Base-by-base conservation (phyloP, 352 stramenopile species). In the Pythium guiyangense region DNA sequence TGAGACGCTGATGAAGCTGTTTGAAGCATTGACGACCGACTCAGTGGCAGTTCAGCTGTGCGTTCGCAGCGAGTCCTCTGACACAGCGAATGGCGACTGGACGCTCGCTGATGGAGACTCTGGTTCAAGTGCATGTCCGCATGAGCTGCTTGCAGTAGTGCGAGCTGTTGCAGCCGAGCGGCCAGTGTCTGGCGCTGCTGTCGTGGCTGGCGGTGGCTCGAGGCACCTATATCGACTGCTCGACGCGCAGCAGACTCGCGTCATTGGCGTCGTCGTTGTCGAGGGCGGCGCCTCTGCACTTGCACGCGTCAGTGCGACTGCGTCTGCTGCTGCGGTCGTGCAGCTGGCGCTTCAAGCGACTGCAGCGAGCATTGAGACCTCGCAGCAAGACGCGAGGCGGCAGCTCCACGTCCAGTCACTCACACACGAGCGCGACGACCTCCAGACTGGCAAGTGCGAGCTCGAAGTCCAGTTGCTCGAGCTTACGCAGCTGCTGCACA, bases 401-500 rank as follows among this genome's bases (percentile, higher is more conserved):
- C 27, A 39, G 3, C 14, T 18, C 31, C 25, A 59, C 49, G 20
- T 12, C 6, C 44, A 31, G 35, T 29, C 11, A 8, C 20, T 60
- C 4, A 15, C 15, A 0, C 6, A 35, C 9, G 52, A 64, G 22
- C 46, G 45, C 2, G 45, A 60, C 8, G 44, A 55, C 15, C 20
- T 64, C 4, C 17, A 47, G 20, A 0, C 39, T n/a, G 59, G 56
- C n/a, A 64, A 64, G 29, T 27, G 45, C 18, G 35, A 60, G 26
- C 29, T 59, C 8, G 59, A 64, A 27, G 35, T 64, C 25, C 40
- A 64, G 17, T 50, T 37, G 11, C 59, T 64, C 34, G 52, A 59
- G 47, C 50, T 64, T 39, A 64, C 55, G 47, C n/a, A 22, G 3
- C 52, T 60, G 20, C 37, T 64, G 52, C 51, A 57, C n/a, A 50